These are phyloP conservation scores for Erigeron philadelphicus DNA, from an alignment of 140 eudicot species.

Conservation along the genomic window DNA sequence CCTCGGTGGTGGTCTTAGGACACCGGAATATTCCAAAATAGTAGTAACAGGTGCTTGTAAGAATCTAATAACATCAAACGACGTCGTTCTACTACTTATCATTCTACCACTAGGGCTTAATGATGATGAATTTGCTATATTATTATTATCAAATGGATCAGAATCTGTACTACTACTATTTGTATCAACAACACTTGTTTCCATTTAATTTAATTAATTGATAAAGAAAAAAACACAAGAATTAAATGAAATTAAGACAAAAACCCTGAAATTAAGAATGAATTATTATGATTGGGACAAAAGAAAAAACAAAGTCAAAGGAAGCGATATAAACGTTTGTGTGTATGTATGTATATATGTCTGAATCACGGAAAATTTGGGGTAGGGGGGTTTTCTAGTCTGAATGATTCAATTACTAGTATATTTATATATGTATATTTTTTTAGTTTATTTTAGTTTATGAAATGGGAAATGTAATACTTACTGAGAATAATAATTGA, in stretches of 20 bases:
- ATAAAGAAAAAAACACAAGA: background rate
- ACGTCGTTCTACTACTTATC: slow-evolving; percentile 22
- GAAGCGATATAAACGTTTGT: slow-evolving; percentile 11
- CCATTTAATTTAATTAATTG: slow-evolving; percentile 17
- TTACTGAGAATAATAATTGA: too few species aligned
- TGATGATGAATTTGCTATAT: slow-evolving; percentile 11
- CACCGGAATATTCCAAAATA: slow-evolving; percentile 52
- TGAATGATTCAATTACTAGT: slow-evolving; percentile 25
- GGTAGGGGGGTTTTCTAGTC: slow-evolving; percentile 24
- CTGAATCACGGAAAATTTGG: slow-evolving; percentile 23
- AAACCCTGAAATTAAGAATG: background rate
- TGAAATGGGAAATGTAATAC: too few species aligned
- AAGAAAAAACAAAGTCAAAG: slow-evolving; percentile 27
- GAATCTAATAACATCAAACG: slow-evolving; percentile 40
- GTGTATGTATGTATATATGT: slow-evolving; percentile 1
- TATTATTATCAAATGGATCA: slow-evolving; percentile 19
- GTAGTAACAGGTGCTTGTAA: slow-evolving; percentile 59
- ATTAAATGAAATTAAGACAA: slow-evolving; percentile 13
- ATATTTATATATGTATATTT: background rate
- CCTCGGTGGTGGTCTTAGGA: slow-evolving; percentile 35
- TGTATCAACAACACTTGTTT: slow-evolving; percentile 18
- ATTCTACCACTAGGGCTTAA: slow-evolving; percentile 4
- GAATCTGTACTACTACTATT: slow-evolving; percentile 24
- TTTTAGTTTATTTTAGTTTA: too few species aligned
- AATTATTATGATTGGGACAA: background rate